Conservation (phyloP, 768 basidiomycete genomes). For the Lactifluus subvellereus region DNA sequence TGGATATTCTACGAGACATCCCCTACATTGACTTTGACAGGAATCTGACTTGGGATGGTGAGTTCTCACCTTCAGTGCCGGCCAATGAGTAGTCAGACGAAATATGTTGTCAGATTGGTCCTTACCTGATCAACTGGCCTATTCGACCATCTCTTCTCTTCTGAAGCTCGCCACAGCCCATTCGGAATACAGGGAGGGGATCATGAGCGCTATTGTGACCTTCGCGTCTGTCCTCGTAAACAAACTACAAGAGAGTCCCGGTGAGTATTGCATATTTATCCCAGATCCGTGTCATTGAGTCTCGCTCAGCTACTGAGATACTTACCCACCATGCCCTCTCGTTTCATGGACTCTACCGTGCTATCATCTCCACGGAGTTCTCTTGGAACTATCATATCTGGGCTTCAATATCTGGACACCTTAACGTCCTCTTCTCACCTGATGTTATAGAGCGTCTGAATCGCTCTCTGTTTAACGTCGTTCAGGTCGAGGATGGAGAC, state of each 20-base stretch:
- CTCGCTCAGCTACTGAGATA: conserved; percentile 53
- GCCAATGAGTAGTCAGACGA: not conserved
- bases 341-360: conserved; percentile 82
- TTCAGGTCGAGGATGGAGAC: conserved; percentile 47
- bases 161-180: conserved; percentile 57
- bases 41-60: conserved; percentile 78
- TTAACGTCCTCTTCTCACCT: conserved; percentile 59
- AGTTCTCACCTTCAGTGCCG: conserved; percentile 10
- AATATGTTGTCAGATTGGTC: conserved; percentile 62
- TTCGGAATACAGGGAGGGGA: conserved; percentile 42
- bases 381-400: conserved; percentile 68
- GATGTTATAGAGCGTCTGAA: conserved; percentile 68
- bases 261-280: conserved; percentile 38
- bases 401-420: conserved; percentile 46
- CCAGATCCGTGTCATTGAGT: not conserved
- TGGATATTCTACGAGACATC: conserved; percentile 65
- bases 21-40: conserved; percentile 73
- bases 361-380: conserved; percentile 73
- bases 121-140: conserved; percentile 78
- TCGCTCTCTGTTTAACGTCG: conserved; percentile 56
- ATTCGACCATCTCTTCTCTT: conserved; percentile 69
- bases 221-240: conserved; percentile 56
- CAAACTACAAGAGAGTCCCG: conserved; percentile 45
- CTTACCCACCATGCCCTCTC: conserved; percentile 74
- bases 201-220: conserved; percentile 52